Conservation (phyloP, 2,329 filamentous ascomycete species). For the Hirsutella rhossiliensis region DNA sequence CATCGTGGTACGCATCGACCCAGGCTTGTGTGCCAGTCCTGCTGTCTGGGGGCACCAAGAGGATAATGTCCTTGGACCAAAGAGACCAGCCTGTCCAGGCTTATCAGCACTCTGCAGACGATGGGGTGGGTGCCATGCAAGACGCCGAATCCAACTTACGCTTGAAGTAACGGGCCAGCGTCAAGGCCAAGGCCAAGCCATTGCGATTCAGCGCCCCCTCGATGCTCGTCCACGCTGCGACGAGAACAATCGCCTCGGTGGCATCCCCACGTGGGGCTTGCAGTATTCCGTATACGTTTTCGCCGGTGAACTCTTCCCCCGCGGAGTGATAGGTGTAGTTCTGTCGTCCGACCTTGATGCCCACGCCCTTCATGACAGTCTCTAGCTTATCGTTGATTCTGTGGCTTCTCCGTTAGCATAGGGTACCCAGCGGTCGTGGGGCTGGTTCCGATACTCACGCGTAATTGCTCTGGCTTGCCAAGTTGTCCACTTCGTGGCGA, state of each 20-base stretch:
- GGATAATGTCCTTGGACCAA: constrained; percentile 97
- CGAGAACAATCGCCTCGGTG: constrained; percentile 89
- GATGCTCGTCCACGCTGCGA: constrained; percentile 80
- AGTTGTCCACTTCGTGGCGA: constrained; percentile 63
- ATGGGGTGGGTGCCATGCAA: not conserved
- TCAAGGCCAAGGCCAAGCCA: constrained; percentile 75
- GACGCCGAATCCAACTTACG: constrained; percentile 28
- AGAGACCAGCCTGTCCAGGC: constrained; percentile 69
- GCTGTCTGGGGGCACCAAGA: constrained; percentile 81
- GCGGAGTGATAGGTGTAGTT: constrained; percentile 76
- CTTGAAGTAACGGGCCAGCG: constrained; percentile 89
- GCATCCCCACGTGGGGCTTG: constrained; percentile 91
- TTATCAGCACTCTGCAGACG: constrained; percentile 7
- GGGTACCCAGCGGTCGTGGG: not conserved
- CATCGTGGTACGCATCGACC: constrained; percentile 95
- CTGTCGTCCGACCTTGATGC: constrained; percentile 79
- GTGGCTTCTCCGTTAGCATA: not conserved
- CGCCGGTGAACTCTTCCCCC: constrained; percentile 60
- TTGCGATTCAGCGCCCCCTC: constrained; percentile 70
- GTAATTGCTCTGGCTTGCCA: constrained; percentile 41
- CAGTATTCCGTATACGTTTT: constrained; percentile 89
- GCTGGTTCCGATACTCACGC: constrained; percentile 26
- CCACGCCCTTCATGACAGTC: constrained; percentile 62
- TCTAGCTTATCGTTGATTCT: constrained; percentile 61
- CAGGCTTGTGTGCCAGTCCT: constrained; percentile 86